A percentile compares a stretch with the other conserved stretches of the same genome.
Evolutionary conservation across 768 basidiomycete species (phyloP).

Genomic region (Collybia nuda): DNA sequence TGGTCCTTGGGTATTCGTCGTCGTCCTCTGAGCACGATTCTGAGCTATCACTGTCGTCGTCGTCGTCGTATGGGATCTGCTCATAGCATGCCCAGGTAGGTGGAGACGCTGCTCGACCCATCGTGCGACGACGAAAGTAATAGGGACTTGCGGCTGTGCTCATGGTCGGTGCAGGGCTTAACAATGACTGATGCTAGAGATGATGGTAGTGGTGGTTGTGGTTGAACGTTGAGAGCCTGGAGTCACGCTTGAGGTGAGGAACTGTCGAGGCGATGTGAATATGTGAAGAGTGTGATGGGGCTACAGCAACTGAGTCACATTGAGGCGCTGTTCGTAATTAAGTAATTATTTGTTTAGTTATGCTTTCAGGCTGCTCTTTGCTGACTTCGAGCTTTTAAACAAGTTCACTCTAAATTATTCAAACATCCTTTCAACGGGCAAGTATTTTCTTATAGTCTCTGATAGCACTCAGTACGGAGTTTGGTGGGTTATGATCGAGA

Average conservation of each 20-base stretch:
- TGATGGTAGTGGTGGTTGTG: conserved; percentile 2
- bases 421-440: too few relatives aligned
- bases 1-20: conserved; percentile 51
- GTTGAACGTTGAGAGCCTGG: neutral
- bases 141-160: conserved; percentile 38
- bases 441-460: too few relatives aligned
- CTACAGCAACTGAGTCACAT: conserved; percentile 8
- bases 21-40: conserved; percentile 77
- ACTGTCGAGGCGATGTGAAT: conserved; percentile 13
- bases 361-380: neutral
- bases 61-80: conserved; percentile 75
- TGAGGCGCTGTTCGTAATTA: neutral
- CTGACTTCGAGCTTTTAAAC: too few relatives aligned
- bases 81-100: conserved; percentile 91
- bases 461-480: too few relatives aligned
- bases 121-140: conserved; percentile 68
- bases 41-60: conserved; percentile 57
- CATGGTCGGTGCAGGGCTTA: conserved; percentile 24
- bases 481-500: too few relatives aligned
- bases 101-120: conserved; percentile 80
- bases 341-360: neutral
- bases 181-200: neutral
- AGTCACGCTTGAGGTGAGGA: conserved; percentile 9
- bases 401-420: too few relatives aligned
- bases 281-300: conserved; percentile 6